phyloP scores from a whole-genome alignment of 345 rosid genomes.

The Iberis pinnata region DNA sequence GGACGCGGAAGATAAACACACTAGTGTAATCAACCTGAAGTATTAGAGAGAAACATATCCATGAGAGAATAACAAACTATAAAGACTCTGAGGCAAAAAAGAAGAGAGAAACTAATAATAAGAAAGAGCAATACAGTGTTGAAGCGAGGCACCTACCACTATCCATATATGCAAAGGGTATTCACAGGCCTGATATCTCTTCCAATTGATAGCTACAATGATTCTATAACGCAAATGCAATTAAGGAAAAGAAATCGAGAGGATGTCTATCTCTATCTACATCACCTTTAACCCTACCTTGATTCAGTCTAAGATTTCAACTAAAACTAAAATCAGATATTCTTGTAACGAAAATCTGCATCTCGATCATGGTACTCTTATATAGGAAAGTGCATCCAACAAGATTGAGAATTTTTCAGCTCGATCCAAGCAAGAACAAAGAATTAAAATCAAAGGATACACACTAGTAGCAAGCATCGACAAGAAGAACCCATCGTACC shows the following conservation, averaged over 20 bases:
- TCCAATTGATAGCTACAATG: slow-evolving; percentile 88
- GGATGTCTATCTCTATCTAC: no score
- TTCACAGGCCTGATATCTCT: slow-evolving; percentile 59
- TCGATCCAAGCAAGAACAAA: slow-evolving; percentile 20
- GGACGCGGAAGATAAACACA: slow-evolving; percentile 79
- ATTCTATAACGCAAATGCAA: slow-evolving; percentile 38
- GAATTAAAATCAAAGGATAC: no score
- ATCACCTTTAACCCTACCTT: slow-evolving; percentile 18
- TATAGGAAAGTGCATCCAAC: background rate
- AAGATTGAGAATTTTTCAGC: slow-evolving; percentile 2
- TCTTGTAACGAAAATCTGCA: background rate
- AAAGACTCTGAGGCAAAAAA: background rate
- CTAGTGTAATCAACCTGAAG: slow-evolving; percentile 86
- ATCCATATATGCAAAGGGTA: slow-evolving; percentile 98
- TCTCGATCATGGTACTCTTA: background rate
- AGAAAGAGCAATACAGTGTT: background rate
- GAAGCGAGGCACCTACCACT: slow-evolving; percentile 52
- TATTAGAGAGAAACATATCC: slow-evolving; percentile 5
- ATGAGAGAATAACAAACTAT: background rate
- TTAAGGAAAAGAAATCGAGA: slow-evolving; percentile 24
- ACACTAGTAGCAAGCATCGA: slow-evolving; percentile 97
- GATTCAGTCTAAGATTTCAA: no score
- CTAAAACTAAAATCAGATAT: background rate
- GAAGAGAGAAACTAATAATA: background rate
- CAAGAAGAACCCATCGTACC: slow-evolving; percentile 99